Evolutionary conservation across 768 basidiomycete species (phyloP).

Genomic region (Boletus barrowsii): DNA sequence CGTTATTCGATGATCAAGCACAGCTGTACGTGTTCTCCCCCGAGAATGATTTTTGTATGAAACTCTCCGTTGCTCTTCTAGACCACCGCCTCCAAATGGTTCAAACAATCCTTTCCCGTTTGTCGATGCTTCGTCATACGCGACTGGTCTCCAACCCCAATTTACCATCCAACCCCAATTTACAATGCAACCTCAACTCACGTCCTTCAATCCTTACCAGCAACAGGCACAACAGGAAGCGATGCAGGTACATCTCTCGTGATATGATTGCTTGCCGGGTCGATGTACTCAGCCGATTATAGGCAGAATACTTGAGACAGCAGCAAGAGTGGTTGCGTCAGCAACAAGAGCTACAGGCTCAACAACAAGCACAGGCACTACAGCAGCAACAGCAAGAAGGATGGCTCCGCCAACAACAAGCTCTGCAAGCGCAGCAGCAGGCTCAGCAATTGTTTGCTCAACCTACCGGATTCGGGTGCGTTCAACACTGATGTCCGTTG

Average conservation of each 20-base stretch:
- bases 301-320: slow-evolving; percentile 45
- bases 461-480: slow-evolving; percentile 76
- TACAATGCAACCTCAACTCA: slow-evolving; percentile 77
- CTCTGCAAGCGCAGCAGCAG: slow-evolving; percentile 44
- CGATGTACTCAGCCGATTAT: slow-evolving; percentile 6
- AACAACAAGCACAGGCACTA: slow-evolving; percentile 40
- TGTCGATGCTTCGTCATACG: slow-evolving; percentile 58
- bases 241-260: slow-evolving; percentile 46
- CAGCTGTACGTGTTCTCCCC: slow-evolving; percentile 56
- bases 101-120: slow-evolving; percentile 57
- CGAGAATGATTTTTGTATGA: neutral
- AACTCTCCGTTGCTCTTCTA: slow-evolving; percentile 13
- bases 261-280: neutral
- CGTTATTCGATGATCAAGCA: slow-evolving; percentile 84
- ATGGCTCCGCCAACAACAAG: slow-evolving; percentile 62
- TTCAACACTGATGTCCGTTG: slow-evolving; percentile 3
- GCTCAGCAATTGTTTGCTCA: slow-evolving; percentile 50
- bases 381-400: slow-evolving; percentile 43
- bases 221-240: slow-evolving; percentile 92
- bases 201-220: slow-evolving; percentile 91
- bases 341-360: slow-evolving; percentile 49
- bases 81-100: slow-evolving; percentile 31
- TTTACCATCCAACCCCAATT: slow-evolving; percentile 78
- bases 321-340: slow-evolving; percentile 73
- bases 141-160: slow-evolving; percentile 64